Percentiles rank a stretch among this genome's conserved stretches.
Conservation (phyloP, 352 stramenopile species). For the Globisporangium cystogenes region DNA sequence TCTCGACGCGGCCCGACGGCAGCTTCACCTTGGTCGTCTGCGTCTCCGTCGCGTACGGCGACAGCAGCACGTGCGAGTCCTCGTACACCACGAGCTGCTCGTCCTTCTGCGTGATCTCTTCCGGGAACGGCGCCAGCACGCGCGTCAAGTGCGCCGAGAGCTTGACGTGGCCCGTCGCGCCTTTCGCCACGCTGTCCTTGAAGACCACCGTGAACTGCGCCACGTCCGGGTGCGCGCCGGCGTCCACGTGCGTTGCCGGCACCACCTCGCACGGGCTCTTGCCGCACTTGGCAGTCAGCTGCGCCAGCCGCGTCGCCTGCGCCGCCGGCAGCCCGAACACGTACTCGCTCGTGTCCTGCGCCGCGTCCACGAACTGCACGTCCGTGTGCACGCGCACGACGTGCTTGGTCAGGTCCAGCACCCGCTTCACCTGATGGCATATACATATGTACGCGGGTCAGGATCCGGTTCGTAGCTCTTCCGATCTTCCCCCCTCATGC, state of each 20-base stretch:
- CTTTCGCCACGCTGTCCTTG: slow-evolving; percentile 44
- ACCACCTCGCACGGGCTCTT: slow-evolving; percentile 70
- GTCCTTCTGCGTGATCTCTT: slow-evolving; percentile 71
- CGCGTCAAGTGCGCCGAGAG: slow-evolving; percentile 75
- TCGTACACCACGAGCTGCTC: slow-evolving; percentile 84
- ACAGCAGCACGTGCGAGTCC: slow-evolving; percentile 56
- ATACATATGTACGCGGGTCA: no score
- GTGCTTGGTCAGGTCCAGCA: slow-evolving; percentile 76
- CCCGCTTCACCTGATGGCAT: slow-evolving; percentile 78
- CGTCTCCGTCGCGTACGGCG: slow-evolving; percentile 67
- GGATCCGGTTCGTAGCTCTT: background rate
- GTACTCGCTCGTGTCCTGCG: slow-evolving; percentile 52
- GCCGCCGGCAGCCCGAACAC: slow-evolving; percentile 50
- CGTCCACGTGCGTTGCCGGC: slow-evolving; percentile 22
- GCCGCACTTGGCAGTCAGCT: slow-evolving; percentile 66
- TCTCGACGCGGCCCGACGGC: slow-evolving; percentile 66
- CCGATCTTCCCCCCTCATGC: background rate
- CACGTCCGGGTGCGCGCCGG: slow-evolving; percentile 22
- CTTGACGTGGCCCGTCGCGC: slow-evolving; percentile 57
- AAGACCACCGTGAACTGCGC: slow-evolving; percentile 73
- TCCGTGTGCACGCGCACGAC: slow-evolving; percentile 73
- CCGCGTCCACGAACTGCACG: slow-evolving; percentile 65
- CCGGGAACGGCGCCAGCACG: slow-evolving; percentile 73
- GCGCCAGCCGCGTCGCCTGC: slow-evolving; percentile 47
- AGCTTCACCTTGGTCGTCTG: slow-evolving; percentile 87